Base-by-base conservation (phyloP, 768 basidiomycete species). In the Leccinum boreale region DNA sequence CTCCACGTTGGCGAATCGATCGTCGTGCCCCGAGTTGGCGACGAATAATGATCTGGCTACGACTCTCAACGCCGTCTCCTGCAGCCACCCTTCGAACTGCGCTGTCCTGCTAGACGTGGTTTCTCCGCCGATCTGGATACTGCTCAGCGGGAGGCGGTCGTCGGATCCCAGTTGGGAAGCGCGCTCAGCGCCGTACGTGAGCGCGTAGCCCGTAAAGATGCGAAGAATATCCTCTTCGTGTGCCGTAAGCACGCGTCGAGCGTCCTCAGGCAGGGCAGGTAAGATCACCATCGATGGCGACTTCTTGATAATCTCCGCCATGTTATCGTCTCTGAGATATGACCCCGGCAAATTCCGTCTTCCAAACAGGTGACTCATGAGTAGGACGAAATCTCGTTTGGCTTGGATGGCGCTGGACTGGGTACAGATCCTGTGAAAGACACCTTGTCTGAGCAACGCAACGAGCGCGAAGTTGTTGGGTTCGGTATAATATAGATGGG, bases 401-500 rank as follows among this genome's bases (percentile, higher is more conserved):
- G 85, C 84, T 4, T 70, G 57, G 47, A 77, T 65, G 12, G 66
- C 23, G 45, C 70, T 73, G 9, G 63, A 19, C 52, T 82, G 76
- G 17, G 64, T 61, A 68, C 85, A 85, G 31, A 89, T 78, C 0
- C 72, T 61, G 66, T 89, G 88, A 10, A 90, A 55, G 50, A 82
- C 77, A 8, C 87, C 87, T 4, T 73, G 73, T 35, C 81, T 81
- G 45, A 89, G 70, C 15, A 90, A 75, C 1, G 77, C 66, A 11
- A 86, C 80, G 2, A 89, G 70, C 0, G 87, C 87, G 39, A 90
- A 76, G 69, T 89, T 89, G 72, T 80, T 82, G 1, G 88, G 87
- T 67, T 90, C 87, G 1, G 82, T 81, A 63, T 86, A 84, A 49
- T 84, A 84, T 29, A 85, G 72, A 59, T 82, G 83, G 1, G 81